Conservation (phyloP, 2,329 filamentous ascomycete species). For the Exophiala alcalophila region DNA sequence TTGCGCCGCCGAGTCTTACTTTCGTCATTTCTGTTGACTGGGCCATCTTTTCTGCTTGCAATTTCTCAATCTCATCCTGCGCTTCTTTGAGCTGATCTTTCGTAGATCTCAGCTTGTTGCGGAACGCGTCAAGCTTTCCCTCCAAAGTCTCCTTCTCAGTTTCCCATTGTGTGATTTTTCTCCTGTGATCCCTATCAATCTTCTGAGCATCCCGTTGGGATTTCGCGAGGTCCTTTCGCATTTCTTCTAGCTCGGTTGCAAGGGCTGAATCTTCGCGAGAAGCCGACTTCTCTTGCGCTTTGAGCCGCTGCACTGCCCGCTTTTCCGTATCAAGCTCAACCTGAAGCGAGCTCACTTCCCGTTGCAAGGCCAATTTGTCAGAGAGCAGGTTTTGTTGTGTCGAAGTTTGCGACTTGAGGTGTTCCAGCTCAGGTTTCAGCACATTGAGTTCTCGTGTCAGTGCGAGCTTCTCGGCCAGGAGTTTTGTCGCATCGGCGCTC, state of each 20-base stretch:
- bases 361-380: slow-evolving; percentile 76
- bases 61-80: slow-evolving; percentile 49
- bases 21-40: slow-evolving; percentile 32
- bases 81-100: slow-evolving; percentile 71
- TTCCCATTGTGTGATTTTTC: slow-evolving; percentile 59
- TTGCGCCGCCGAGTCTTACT: slow-evolving; percentile 24
- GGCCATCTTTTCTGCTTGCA: slow-evolving; percentile 38
- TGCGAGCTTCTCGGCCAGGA: slow-evolving; percentile 64
- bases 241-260: slow-evolving; percentile 41
- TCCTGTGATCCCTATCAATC: slow-evolving; percentile 52
- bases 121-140: slow-evolving; percentile 66
- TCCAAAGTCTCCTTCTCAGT: slow-evolving; percentile 64
- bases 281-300: slow-evolving; percentile 47
- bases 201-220: slow-evolving; percentile 47
- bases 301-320: slow-evolving; percentile 61
- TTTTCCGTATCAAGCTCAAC: slow-evolving; percentile 81
- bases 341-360: slow-evolving; percentile 72
- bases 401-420: slow-evolving; percentile 56
- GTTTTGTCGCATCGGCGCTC: slow-evolving; percentile 66
- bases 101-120: slow-evolving; percentile 64
- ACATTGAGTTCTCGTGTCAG: slow-evolving; percentile 58
- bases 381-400: slow-evolving; percentile 66
- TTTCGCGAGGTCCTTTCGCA: slow-evolving; percentile 48
- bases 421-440: slow-evolving; percentile 61
- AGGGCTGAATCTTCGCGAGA: slow-evolving; percentile 45